A percentile compares a stretch with the other conserved stretches of the same genome.
These are phyloP conservation scores for Talaromyces sp. DNA, from an alignment of 2,329 filamentous ascomycete species.

Conservation along the genomic window DNA sequence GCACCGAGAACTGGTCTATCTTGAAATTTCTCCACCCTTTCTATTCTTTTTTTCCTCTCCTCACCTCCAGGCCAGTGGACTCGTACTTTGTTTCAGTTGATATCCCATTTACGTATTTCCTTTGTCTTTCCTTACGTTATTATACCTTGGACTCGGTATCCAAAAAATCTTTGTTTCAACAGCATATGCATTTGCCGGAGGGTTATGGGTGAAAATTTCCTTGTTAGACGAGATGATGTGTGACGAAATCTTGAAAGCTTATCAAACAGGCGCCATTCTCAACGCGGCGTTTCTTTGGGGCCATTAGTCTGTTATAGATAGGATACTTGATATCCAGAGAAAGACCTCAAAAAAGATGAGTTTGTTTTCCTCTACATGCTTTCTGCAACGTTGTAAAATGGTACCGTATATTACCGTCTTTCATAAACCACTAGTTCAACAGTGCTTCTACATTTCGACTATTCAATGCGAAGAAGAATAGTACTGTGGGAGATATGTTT, in stretches of 20 bases:
- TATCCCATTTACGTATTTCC: conserved; percentile 18
- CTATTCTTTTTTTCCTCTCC: conserved; percentile 21
- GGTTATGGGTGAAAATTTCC: conserved; percentile 13
- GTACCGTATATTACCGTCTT: not conserved
- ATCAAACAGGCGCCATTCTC: conserved; percentile 22
- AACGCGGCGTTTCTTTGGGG: conserved; percentile 22
- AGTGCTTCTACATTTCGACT: not conserved
- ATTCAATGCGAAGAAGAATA: not conserved
- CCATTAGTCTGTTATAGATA: conserved; percentile 3
- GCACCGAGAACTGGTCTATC: not conserved
- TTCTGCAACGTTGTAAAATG: not conserved
- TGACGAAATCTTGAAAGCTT: conserved; percentile 14
- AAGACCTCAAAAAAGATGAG: conserved; percentile 8
- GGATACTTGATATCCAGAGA: not conserved
- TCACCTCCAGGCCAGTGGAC: conserved; percentile 1
- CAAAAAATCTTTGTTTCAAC: conserved; percentile 18
- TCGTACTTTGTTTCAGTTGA: conserved; percentile 9
- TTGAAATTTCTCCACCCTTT: conserved; percentile 13
- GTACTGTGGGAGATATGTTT: conserved; percentile 12
- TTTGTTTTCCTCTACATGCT: not conserved
- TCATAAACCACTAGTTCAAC: not conserved
- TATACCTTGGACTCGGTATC: conserved; percentile 6
- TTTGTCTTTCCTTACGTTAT: conserved; percentile 14
- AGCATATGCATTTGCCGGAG: conserved; percentile 18
- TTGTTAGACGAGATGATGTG: conserved; percentile 19